A percentile compares a stretch with the other conserved stretches of the same genome.
Evolutionary conservation across 139 green algal genomes (phyloP).

Genomic region (Pedinophyceae sp.): DNA sequence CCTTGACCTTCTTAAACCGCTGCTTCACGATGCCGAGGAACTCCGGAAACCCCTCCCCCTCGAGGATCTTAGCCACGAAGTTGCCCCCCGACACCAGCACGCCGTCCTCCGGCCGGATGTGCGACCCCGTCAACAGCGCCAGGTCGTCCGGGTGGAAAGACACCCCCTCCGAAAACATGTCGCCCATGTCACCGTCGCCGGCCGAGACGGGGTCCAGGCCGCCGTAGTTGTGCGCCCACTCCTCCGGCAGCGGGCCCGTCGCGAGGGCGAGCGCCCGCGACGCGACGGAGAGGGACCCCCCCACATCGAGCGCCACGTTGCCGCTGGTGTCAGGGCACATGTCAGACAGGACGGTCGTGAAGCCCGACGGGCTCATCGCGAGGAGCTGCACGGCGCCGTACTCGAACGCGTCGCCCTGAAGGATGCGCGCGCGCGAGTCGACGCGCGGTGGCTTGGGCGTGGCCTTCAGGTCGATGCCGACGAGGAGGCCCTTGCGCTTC

Average conservation of each 20-base stretch:
- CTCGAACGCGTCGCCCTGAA: conserved; percentile 4
- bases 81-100: no score
- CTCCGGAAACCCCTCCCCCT: no score
- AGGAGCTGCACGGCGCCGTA: background rate
- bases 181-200: background rate
- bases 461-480: conserved; percentile 7
- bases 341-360: conserved; percentile 3
- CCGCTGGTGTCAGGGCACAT: conserved; percentile 8
- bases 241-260: background rate
- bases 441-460: background rate
- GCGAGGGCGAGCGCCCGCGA: background rate
- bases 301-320: background rate
- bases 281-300: background rate
- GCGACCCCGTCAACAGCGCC: background rate
- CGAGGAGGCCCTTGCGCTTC: background rate
- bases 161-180: background rate
- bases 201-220: background rate
- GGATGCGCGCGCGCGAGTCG: background rate
- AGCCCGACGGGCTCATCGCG: background rate
- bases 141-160: background rate
- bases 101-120: background rate
- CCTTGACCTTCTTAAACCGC: background rate
- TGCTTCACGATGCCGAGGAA: background rate
- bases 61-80: no score
- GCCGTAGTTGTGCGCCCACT: background rate